Percentiles rank a stretch among this genome's conserved stretches.
These are phyloP conservation scores for Diplodia mutila DNA, from an alignment of 2,329 filamentous ascomycete genomes.

Conservation along the genomic window DNA sequence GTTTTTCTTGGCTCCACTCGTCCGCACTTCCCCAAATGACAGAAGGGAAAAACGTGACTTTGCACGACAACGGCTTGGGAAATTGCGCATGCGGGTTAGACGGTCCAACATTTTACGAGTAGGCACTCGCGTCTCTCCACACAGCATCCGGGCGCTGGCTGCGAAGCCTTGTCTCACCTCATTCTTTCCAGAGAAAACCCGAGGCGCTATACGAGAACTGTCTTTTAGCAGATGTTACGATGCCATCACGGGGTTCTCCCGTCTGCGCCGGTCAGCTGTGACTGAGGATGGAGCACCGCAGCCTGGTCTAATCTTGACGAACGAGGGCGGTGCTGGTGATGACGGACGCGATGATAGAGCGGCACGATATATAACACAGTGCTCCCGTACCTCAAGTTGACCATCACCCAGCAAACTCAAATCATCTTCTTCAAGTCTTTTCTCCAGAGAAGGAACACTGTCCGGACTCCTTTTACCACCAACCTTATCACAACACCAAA, in stretches of 20 bases:
- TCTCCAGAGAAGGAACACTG: too few relatives aligned
- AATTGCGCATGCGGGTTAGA: background rate
- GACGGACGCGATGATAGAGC: background rate
- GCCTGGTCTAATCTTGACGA: background rate
- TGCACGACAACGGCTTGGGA: background rate
- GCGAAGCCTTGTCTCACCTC: conserved; percentile 7
- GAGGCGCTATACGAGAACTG: conserved; percentile 1
- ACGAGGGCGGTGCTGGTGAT: background rate
- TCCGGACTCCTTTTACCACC: too few relatives aligned
- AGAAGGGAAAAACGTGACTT: background rate
- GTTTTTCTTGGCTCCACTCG: background rate
- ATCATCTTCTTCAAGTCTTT: background rate
- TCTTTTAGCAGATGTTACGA: conserved; percentile 16
- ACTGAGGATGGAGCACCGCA: background rate
- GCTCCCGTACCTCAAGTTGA: background rate
- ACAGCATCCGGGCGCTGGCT: background rate
- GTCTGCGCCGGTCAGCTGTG: background rate
- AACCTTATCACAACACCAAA: background rate
- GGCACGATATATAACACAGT: background rate
- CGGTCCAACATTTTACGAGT: background rate
- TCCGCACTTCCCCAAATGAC: background rate
- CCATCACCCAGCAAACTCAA: background rate
- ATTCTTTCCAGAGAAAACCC: background rate
- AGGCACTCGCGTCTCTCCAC: background rate
- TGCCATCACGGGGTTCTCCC: background rate